These are phyloP conservation scores for Nephelium lappaceum DNA, from an alignment of 345 rosid genomes.

Conservation along the genomic window DNA sequence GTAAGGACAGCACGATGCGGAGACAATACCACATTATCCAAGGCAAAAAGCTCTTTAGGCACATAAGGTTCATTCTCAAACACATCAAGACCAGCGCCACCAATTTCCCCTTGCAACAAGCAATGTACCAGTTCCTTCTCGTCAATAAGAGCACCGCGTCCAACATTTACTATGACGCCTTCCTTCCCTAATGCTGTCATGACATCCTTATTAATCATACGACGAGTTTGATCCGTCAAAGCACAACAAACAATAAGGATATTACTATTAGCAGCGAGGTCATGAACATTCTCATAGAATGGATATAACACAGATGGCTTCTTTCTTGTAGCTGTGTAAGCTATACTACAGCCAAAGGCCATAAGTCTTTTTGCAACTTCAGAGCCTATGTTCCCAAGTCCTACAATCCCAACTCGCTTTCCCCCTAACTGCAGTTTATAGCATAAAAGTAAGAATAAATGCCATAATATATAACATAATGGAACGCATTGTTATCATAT, in stretches of 20 bases:
- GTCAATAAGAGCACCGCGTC: slow-evolving; percentile 56
- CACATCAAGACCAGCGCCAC: slow-evolving; percentile 85
- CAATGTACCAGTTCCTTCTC: slow-evolving; percentile 67
- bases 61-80: slow-evolving; percentile 73
- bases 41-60: slow-evolving; percentile 46
- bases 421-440: slow-evolving; percentile 44
- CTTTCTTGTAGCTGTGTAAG: slow-evolving; percentile 42
- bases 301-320: slow-evolving; percentile 33
- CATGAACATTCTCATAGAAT: slow-evolving; percentile 33
- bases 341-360: slow-evolving; percentile 47
- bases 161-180: slow-evolving; percentile 57
- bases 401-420: slow-evolving; percentile 53
- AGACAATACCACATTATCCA: slow-evolving; percentile 80
- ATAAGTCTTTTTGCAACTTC: slow-evolving; percentile 43
- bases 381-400: slow-evolving; percentile 51
- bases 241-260: slow-evolving; percentile 52
- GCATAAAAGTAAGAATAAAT: neutral
- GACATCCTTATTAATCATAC: slow-evolving; percentile 46
- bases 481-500: too few relatives aligned
- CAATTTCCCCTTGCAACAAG: slow-evolving; percentile 58
- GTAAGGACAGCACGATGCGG: slow-evolving; percentile 62
- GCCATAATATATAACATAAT: neutral
- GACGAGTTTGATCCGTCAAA: slow-evolving; percentile 50
- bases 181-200: slow-evolving; percentile 44
- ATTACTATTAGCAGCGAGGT: slow-evolving; percentile 48